These are phyloP conservation scores for Hypholoma sublateritium DNA, from an alignment of 768 basidiomycete genomes.

Conservation along the genomic window DNA sequence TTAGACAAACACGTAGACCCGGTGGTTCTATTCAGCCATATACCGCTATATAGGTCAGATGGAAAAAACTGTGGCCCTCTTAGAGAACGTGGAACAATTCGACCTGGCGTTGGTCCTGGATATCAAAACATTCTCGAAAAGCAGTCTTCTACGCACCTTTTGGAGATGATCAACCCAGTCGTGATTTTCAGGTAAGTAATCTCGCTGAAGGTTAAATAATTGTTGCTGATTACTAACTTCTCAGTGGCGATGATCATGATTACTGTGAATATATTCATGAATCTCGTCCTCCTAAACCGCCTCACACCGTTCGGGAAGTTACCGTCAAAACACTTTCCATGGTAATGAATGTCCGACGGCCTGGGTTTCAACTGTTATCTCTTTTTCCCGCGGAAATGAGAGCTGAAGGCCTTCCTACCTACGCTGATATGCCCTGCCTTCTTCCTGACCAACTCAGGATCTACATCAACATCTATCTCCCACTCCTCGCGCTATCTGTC, in stretches of 20 bases:
- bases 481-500: constrained; percentile 63
- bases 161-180: constrained; percentile 62
- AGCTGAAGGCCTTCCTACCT: constrained; percentile 23
- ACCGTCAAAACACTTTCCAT: constrained; percentile 90
- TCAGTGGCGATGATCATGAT: constrained; percentile 92
- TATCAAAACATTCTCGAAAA: constrained; percentile 84
- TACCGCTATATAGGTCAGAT: constrained; percentile 80
- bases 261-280: constrained; percentile 78
- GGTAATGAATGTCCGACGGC: constrained; percentile 80
- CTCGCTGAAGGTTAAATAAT: neutral
- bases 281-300: constrained; percentile 17
- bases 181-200: constrained; percentile 69
- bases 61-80: constrained; percentile 71
- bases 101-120: constrained; percentile 71
- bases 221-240: constrained; percentile 9
- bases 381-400: constrained; percentile 42
- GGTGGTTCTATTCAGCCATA: constrained; percentile 79
- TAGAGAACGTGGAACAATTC: constrained; percentile 74
- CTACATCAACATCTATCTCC: constrained; percentile 72
- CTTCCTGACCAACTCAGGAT: constrained; percentile 85
- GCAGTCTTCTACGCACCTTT: constrained; percentile 62
- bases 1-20: constrained; percentile 40
- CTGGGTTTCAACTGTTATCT: constrained; percentile 90
- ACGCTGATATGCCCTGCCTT: constrained; percentile 65
- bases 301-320: constrained; percentile 59